Evolutionary conservation across 768 basidiomycete genomes (phyloP).

Genomic region (Crucibulum laeve): DNA sequence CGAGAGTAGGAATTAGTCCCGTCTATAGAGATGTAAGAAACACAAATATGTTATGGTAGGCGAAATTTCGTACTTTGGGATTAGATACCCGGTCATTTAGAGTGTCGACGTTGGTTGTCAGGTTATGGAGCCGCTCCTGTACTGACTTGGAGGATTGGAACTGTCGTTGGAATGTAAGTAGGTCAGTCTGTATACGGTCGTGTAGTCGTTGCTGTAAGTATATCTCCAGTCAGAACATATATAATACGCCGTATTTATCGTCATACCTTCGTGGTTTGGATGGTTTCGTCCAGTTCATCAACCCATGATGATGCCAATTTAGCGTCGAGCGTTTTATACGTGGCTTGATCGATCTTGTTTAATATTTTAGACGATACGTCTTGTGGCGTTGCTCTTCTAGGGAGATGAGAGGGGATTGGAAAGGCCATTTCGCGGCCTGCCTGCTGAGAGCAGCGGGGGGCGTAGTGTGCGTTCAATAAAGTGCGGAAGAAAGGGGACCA

Average conservation of each 20-base stretch:
- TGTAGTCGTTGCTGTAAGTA: conserved; percentile 58
- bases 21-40: conserved; percentile 36
- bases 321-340: conserved; percentile 53
- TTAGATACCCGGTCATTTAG: conserved; percentile 50
- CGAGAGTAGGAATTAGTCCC: conserved; percentile 60
- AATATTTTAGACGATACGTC: conserved; percentile 74
- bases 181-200: conserved; percentile 64
- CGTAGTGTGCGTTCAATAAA: not conserved
- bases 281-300: conserved; percentile 65
- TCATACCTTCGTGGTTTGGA: conserved; percentile 65
- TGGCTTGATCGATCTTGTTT: conserved; percentile 62
- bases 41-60: not conserved
- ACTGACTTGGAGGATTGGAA: conserved; percentile 58
- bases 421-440: conserved; percentile 61
- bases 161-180: conserved; percentile 62
- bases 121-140: conserved; percentile 49
- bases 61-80: conserved; percentile 44
- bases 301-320: conserved; percentile 66
- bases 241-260: conserved; percentile 2
- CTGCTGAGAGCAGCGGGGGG: not conserved
- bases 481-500: conserved; percentile 1
- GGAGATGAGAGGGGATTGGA: conserved; percentile 66
- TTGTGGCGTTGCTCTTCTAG: conserved; percentile 52
- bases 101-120: conserved; percentile 49
- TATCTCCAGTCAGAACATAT: conserved; percentile 7